A percentile compares a stretch with the other conserved stretches of the same genome.
Conservation (phyloP, 148 eudicot species). For the Suaeda aralocaspica region DNA sequence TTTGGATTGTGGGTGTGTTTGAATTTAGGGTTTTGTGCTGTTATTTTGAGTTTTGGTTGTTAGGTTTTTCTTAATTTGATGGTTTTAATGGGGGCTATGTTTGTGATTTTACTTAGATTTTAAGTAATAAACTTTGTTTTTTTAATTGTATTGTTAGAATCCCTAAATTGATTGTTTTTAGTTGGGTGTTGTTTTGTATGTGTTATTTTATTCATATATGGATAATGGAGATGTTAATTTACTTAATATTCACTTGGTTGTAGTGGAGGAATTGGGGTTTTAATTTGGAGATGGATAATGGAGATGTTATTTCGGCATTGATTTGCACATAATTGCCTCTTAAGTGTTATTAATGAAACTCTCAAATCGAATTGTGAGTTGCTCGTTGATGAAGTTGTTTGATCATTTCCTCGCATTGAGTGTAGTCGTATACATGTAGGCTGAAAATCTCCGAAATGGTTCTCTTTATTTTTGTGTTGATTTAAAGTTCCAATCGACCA, state of each 20-base stretch:
- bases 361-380: neutral
- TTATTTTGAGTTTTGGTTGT: conserved; percentile 13
- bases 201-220: neutral
- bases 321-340: neutral
- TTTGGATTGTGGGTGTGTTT: neutral
- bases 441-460: neutral
- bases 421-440: neutral
- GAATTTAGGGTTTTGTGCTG: neutral
- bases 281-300: neutral
- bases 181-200: neutral
- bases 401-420: neutral
- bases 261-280: neutral
- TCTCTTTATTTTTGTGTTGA: neutral
- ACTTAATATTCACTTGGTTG: neutral
- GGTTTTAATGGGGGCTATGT: neutral
- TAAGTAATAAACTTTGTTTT: neutral
- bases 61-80: conserved; percentile 6
- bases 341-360: neutral
- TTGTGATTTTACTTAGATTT: conserved; percentile 5
- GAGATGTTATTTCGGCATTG: too few species aligned
- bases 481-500: neutral
- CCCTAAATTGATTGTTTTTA: neutral
- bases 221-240: neutral
- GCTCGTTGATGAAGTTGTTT: conserved; percentile 1
- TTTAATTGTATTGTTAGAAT: neutral